These are phyloP conservation scores for Ogataea populi-albae DNA, from an alignment of 805 yeast species.

Conservation along the genomic window DNA sequence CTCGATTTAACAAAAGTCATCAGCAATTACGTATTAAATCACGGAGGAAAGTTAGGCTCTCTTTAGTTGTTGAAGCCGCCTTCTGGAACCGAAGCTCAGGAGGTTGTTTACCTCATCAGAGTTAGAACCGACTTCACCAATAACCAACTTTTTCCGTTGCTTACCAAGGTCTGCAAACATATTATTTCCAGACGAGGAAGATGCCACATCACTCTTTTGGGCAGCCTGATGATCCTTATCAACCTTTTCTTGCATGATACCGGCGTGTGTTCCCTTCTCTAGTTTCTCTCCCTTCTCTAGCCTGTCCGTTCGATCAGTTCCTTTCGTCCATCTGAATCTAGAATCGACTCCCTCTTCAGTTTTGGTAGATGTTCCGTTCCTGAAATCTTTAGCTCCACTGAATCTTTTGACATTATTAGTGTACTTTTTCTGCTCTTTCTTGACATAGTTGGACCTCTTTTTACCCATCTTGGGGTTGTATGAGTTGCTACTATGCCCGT, in stretches of 20 bases:
- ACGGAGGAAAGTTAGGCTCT: conserved; percentile 5
- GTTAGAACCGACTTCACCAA: conserved; percentile 21
- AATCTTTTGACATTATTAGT: conserved; percentile 6
- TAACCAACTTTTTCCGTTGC: conserved; percentile 28
- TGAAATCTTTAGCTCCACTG: conserved; percentile 1
- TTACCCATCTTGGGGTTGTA: conserved; percentile 7
- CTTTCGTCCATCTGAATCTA: conserved; percentile 1
- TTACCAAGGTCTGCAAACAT: conserved; percentile 28
- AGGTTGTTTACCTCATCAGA: conserved; percentile 28
- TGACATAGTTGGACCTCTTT: conserved; percentile 7
- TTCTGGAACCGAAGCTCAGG: conserved; percentile 25
- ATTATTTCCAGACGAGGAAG: conserved; percentile 5
- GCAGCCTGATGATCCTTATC: neutral
- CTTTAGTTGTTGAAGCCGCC: conserved; percentile 21
- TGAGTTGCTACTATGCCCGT: conserved; percentile 1
- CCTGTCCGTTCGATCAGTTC: neutral
- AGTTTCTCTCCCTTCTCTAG: conserved; percentile 2
- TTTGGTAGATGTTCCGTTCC: neutral
- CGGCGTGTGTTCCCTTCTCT: conserved; percentile 2
- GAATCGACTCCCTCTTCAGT: neutral
- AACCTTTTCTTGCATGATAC: conserved; percentile 1
- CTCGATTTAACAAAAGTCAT: too few species aligned
- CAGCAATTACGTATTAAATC: too few species aligned
- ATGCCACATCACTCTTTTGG: neutral
- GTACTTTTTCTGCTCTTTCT: conserved; percentile 8